Evolutionary conservation across 371 early-diverging fungal genomes (phyloP), one percentile per base, ranked within the genome.

Genomic region (Pancytospora philotis): DNA sequence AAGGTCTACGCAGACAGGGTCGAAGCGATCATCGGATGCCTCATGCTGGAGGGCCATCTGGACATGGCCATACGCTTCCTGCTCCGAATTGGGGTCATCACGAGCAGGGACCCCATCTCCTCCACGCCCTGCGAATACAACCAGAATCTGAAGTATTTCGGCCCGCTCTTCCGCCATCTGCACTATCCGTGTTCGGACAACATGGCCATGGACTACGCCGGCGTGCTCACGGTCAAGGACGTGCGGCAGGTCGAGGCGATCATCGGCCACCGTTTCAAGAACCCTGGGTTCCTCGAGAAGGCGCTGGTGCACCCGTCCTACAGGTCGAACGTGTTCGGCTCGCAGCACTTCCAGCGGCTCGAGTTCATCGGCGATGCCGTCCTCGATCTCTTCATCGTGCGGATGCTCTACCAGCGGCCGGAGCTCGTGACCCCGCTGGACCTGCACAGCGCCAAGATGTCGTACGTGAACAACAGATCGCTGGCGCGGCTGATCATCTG

Each of bases 1-100:
- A 76, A 76, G 51, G 59, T 65, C 25, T 73, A 51, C 63, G 76
- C 76, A 13, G 76, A 76, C 68, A 68, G 73, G 27, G 32, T 76
- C 3, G 76, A 76, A 37, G 70, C 76, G 8, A 19, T 76, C 4
- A 76, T 74, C 27, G 76, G 76, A 3, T 49, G 35, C 3, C 35
- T 55, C 36, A 70, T 51, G 53, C 13, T 74, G 31, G 65, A 71
- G 52, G 8, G 39, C 22, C 69, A 62, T 3, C 34, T 72, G 27
- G 27, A 59, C 19, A 36, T 25, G 4, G 62, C 68, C 35, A 34
- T 25, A 25, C 53, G 62, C 3, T 71, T 65, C 49, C 62, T 75
- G 25, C 52, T 60, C 16, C 41, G 34, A 0, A 27, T 75, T 16
- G 58, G 65, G 3, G 68, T 72, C 8, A 22, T 71, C 45, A 45